Base-by-base conservation (phyloP, 257 asterid genomes). In the Scutellaria barbata region DNA sequence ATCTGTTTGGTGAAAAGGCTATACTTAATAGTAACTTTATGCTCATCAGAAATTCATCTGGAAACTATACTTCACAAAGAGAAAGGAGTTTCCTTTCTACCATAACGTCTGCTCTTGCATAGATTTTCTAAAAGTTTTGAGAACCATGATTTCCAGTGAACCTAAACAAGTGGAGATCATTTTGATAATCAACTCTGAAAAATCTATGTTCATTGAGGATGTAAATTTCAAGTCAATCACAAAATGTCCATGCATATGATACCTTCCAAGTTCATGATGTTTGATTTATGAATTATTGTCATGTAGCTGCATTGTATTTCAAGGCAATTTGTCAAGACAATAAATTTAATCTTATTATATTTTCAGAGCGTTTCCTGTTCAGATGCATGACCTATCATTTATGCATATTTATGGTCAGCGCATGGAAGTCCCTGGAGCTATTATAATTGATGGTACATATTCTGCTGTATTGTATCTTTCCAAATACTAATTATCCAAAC, bases 371-470 rank as follows among this genome's bases (percentile, higher is more conserved):
- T 85, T 88, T 81, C 87, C 92, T 47, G 67, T 85, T 69, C 95
- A 70, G 82, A 83, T 84, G 80, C 84, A 90, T 7, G 99, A 95
- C 68, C 80, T 92, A 69, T 87, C 98, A 39, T 89, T 88, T 82
- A 88, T 88, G 94, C 95, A 88, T 62, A 84, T 89, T 30, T 92
- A 81, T 82, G 92, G 95, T 76, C 96, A 86, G 71, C 96, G 99
- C 3, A 78, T 81, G 47, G 92, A 85, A 77, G 88, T 85, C 43
- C 95, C 97, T 39, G 98, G 99, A 54, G 92, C 98, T 74, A 73
- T 89, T 68, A 88, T 95, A 50, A 87, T 95, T 72, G 99, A 95
- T 61, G 98, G 98, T 91, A 80, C 59, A 85, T 76, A 47, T 61
- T 61, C 50, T 14, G 13, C 45, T 20, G 10, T 50, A 35, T 75